These are phyloP conservation scores for Gracilaria domingensis DNA, from an alignment of 23 red algal species.

Conservation along the genomic window DNA sequence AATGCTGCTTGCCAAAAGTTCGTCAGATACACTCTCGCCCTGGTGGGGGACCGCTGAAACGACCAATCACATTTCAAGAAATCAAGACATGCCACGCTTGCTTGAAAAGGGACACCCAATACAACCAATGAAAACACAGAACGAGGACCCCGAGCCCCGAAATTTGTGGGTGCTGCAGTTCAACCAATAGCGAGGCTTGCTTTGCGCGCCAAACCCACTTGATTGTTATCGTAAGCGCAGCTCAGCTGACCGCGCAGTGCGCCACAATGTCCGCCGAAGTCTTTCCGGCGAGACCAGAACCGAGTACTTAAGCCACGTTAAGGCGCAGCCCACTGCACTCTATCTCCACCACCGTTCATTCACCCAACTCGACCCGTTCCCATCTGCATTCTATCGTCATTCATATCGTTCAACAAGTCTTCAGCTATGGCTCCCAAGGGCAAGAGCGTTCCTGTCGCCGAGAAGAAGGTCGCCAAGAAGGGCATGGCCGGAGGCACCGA, in stretches of 20 bases:
- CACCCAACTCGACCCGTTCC: no score
- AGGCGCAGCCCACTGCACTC: no score
- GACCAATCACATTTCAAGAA: conserved; percentile 20
- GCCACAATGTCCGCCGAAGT: background rate
- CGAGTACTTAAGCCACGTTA: background rate
- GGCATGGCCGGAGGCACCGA: conserved; percentile 64
- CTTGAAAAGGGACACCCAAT: conserved; percentile 11
- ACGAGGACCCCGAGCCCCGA: background rate
- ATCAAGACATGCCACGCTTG: no score
- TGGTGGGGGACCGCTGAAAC: background rate
- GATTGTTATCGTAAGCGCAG: background rate
- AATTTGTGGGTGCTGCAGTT: background rate
- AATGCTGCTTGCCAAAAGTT: no score
- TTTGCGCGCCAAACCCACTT: conserved; percentile 30
- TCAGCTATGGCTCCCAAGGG: conserved; percentile 92
- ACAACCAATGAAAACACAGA: conserved; percentile 42
- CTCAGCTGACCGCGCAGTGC: background rate
- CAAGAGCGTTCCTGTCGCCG: conserved; percentile 88
- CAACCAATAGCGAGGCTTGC: conserved; percentile 1
- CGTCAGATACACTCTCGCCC: background rate
- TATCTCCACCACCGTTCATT: no score
- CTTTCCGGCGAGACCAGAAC: background rate
- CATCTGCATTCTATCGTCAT: background rate
- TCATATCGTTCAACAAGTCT: background rate
- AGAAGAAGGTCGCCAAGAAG: conserved; percentile 97